Base-by-base conservation (phyloP, 331 rosid species). In the Ulmus americana region DNA sequence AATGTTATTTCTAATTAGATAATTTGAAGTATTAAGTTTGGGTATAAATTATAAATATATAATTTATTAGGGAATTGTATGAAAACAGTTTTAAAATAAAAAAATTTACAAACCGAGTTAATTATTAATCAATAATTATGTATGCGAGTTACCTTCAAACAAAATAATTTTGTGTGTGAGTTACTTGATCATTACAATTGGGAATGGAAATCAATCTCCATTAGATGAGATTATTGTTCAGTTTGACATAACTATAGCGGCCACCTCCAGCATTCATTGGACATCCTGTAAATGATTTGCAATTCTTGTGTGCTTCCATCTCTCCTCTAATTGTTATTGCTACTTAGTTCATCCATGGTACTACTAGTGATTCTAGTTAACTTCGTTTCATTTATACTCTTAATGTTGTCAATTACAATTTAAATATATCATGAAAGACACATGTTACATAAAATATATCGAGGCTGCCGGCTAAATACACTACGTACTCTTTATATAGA, bases 221-320 rank as follows among this genome's bases (percentile, higher is more conserved):
- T 28, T 28, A 28, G 4, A 28, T 28, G 4, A 28, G 35, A 28
- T 28, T 28, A 28, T 28, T 28, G 35, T 28, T 28, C 3, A 28
- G 35, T 28, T 28, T 28, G 35, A 28, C 35, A 44, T 70, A 76
- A 40, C 80, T 70, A 54, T 76, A 50, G 58, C 39, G 63, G 0
- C 64, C 80, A 39, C 64, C 71, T 59, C 76, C 80, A 39, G 68
- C 49, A 1, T 58, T 59, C 76, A 52, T 58, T 35, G 72, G 45
- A 64, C 5, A 45, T 44, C 58, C 63, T 58, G 44, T 42, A 22
- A 45, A 50, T 8, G 22, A 28, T 49, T 64, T 48, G 48, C 53
- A 15, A 6, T 16, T 56, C 6, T 10, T 14, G 7, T 12, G 4
- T 65, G 20, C 60, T 5, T 20, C 67, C 50, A 58, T 59, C 15